Evolutionary conservation across 495 filamentous ascomycete genomes (phyloP).

Genomic region (Rostrohypoxylon terebratum): DNA sequence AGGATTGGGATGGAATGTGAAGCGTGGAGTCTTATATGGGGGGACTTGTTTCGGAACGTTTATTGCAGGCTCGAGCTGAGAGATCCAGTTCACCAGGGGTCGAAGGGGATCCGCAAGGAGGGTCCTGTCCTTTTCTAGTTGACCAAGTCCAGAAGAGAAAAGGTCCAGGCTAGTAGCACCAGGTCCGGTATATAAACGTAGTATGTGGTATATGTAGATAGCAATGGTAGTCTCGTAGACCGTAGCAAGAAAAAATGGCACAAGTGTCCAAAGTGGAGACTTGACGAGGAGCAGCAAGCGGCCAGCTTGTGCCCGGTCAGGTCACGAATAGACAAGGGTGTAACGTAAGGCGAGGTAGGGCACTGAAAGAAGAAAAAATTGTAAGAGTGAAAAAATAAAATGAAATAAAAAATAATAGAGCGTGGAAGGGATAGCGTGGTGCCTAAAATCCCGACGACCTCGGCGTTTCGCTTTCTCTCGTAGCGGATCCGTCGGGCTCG

Average conservation of each 20-base stretch:
- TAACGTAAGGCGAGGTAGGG: conserved; percentile 41
- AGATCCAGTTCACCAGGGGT: conserved; percentile 42
- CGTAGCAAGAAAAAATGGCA: conserved; percentile 18
- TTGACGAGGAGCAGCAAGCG: conserved; percentile 25
- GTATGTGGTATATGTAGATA: conserved; percentile 20
- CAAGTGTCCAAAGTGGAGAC: conserved; percentile 29
- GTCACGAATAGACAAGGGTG: conserved; percentile 46
- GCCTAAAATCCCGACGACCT: conserved; percentile 45
- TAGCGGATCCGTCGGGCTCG: conserved; percentile 46
- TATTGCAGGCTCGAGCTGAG: conserved; percentile 35
- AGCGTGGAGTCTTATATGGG: conserved; percentile 23
- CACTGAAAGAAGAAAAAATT: conserved; percentile 7
- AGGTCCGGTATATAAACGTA: conserved; percentile 30
- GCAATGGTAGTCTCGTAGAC: background rate
- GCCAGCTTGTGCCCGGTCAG: conserved; percentile 42
- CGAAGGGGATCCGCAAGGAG: conserved; percentile 28
- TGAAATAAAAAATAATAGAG: too few species aligned
- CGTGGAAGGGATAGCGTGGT: conserved; percentile 35
- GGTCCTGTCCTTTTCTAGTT: conserved; percentile 37
- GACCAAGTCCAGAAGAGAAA: conserved; percentile 28
- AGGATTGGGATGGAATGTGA: conserved; percentile 33
- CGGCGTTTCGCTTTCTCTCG: conserved; percentile 40
- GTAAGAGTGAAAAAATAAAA: conserved; percentile 19
- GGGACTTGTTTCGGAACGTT: conserved; percentile 44
- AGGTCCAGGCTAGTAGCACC: conserved; percentile 21